These are phyloP conservation scores for Penicillium sp. DNA, from an alignment of 2,329 filamentous ascomycete genomes.

Conservation along the genomic window DNA sequence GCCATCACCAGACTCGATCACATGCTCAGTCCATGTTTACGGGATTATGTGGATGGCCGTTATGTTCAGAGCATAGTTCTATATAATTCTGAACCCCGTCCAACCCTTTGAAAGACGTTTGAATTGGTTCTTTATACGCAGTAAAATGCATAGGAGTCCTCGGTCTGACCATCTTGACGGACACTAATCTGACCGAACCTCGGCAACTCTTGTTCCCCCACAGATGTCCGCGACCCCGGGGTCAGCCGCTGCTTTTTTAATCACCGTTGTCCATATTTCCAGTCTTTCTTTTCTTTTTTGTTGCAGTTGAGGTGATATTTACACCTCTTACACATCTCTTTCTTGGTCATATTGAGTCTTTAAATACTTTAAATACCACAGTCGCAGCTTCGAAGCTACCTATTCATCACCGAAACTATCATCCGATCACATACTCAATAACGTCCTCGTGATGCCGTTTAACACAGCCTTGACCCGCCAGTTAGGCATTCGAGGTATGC, in stretches of 20 bases:
- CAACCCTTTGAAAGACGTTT: not conserved
- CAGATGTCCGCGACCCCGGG: slow-evolving; percentile 22
- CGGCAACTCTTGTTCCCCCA: slow-evolving; percentile 31
- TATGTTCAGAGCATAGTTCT: too few relatives aligned
- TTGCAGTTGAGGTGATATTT: slow-evolving; percentile 1
- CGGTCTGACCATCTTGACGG: not conserved
- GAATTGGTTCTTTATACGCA: not conserved
- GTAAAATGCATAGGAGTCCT: not conserved
- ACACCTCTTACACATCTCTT: slow-evolving; percentile 1
- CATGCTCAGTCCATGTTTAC: not conserved
- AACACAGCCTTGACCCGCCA: slow-evolving; percentile 59
- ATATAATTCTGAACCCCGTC: not conserved
- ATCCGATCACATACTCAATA: slow-evolving; percentile 8
- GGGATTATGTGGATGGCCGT: too few relatives aligned
- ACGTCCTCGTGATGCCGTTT: slow-evolving; percentile 52
- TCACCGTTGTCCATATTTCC: slow-evolving; percentile 4
- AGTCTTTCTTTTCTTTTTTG: not conserved
- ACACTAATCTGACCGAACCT: slow-evolving; percentile 22
- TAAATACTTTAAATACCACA: not conserved
- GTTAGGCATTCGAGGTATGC: slow-evolving; percentile 49
- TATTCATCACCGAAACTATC: not conserved
- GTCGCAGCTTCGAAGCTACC: not conserved
- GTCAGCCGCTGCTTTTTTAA: slow-evolving; percentile 11
- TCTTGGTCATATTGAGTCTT: not conserved
- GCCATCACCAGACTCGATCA: not conserved